Evolutionary conservation across 768 basidiomycete genomes (phyloP).

Genomic region (Hericium alpestre): DNA sequence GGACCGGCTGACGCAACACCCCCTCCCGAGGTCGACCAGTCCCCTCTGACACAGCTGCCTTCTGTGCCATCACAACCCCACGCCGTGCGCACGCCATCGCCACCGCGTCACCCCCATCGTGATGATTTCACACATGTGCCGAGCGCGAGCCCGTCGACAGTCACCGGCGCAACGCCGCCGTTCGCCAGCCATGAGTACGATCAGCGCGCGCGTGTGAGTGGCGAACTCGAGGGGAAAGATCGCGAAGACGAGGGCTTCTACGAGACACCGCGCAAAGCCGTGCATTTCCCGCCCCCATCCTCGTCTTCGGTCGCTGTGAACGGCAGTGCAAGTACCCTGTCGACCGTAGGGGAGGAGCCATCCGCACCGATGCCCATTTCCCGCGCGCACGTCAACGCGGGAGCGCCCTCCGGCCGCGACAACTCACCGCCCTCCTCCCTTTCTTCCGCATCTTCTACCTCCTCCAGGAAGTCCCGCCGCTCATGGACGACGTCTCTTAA

Average conservation of each 20-base stretch:
- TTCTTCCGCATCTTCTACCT: conserved; percentile 1
- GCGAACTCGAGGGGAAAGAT: conserved; percentile 31
- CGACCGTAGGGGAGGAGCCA: not conserved
- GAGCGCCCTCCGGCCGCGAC: not conserved
- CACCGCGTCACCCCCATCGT: not conserved
- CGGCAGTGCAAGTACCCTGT: not conserved
- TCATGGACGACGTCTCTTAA: not conserved
- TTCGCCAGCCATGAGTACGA: not conserved
- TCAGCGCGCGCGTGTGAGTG: conserved; percentile 29
- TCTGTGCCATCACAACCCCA: conserved; percentile 14
- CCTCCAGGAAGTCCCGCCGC: not conserved
- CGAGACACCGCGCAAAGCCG: not conserved
- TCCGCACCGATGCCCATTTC: conserved; percentile 8
- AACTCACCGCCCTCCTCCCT: conserved; percentile 1
- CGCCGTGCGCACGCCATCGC: not conserved
- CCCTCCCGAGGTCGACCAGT: conserved; percentile 16
- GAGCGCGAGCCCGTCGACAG: not conserved
- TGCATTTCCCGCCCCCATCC: conserved; percentile 6
- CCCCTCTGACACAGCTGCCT: conserved; percentile 11
- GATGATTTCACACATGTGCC: not conserved
- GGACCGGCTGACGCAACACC: conserved; percentile 53
- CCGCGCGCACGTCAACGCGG: not conserved
- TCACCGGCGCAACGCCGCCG: not conserved
- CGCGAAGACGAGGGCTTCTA: conserved; percentile 13
- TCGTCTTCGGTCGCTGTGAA: not conserved